phyloP scores from a whole-genome alignment of 805 yeast genomes.

The Starmerella davenportii region DNA sequence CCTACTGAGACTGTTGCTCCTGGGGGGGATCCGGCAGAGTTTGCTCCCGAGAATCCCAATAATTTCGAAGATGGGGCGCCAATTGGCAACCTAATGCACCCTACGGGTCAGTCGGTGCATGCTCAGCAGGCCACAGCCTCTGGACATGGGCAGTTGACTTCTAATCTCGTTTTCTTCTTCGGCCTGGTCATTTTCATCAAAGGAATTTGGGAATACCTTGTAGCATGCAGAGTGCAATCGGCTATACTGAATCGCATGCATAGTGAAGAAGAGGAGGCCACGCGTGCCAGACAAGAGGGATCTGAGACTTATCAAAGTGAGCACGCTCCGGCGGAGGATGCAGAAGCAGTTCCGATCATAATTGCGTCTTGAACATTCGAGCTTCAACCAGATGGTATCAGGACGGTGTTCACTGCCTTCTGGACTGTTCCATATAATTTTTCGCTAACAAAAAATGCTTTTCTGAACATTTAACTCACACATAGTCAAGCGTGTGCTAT shows the following conservation, averaged over 20 bases:
- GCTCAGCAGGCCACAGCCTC: background rate
- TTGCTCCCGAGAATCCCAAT: slow-evolving; percentile 43
- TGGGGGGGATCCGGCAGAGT: slow-evolving; percentile 22
- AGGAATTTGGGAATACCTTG: slow-evolving; percentile 51
- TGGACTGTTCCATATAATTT: too few species aligned
- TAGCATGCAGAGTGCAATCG: slow-evolving; percentile 61
- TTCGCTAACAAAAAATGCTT: too few species aligned
- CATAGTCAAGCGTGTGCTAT: too few species aligned
- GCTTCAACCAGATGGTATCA: too few species aligned
- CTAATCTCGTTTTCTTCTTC: slow-evolving; percentile 39
- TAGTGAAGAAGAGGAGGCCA: slow-evolving; percentile 2
- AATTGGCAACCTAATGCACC: slow-evolving; percentile 13
- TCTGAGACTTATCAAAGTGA: background rate
- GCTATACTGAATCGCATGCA: slow-evolving; percentile 27
- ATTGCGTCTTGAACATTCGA: too few species aligned
- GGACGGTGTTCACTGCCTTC: too few species aligned
- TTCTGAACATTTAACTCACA: too few species aligned
- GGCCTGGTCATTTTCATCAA: slow-evolving; percentile 52
- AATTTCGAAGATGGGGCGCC: slow-evolving; percentile 28
- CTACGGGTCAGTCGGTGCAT: slow-evolving; percentile 7
- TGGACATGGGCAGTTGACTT: background rate
- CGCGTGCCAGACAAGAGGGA: slow-evolving; percentile 5
- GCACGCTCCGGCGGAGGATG: too few species aligned
- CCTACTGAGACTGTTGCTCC: slow-evolving; percentile 26
- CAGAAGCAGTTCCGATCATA: too few species aligned